Conservation (phyloP, 768 basidiomycete species). For the Termitomyces sp. region DNA sequence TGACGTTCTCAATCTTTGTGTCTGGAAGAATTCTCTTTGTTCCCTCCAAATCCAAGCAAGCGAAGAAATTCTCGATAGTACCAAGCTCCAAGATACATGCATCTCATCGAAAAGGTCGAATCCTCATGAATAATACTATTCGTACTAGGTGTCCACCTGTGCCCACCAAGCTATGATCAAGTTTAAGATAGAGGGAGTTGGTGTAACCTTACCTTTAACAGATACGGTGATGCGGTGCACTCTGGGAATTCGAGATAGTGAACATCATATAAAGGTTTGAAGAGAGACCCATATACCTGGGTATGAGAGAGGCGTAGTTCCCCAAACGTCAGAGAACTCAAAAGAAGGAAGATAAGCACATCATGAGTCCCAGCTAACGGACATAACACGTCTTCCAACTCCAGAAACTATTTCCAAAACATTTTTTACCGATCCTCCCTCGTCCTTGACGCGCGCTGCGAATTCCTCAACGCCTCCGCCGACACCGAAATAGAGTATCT, state of each 20-base stretch:
- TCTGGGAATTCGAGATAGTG: not conserved
- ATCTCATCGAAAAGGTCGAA: no score
- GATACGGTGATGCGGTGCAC: not conserved
- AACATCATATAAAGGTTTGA: not conserved
- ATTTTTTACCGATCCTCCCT: conserved; percentile 41
- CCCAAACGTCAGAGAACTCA: not conserved
- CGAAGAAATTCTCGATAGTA: no score
- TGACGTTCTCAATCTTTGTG: no score
- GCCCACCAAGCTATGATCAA: no score
- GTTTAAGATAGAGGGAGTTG: no score
- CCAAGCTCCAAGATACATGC: no score
- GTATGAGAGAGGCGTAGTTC: not conserved
- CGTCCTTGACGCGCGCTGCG: conserved; percentile 41
- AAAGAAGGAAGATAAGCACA: not conserved
- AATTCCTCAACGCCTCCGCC: conserved; percentile 85
- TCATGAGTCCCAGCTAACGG: conserved; percentile 43
- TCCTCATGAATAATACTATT: no score
- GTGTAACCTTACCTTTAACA: no score
- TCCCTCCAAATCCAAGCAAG: no score
- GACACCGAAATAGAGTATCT: conserved; percentile 92
- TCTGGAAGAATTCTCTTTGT: no score
- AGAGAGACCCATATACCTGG: not conserved
- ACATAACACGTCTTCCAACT: conserved; percentile 70
- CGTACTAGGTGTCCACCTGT: no score
- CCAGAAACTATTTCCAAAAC: conserved; percentile 65